Conservation (phyloP, 352 stramenopile species). For the Chrysophaeum taylorii region DNA sequence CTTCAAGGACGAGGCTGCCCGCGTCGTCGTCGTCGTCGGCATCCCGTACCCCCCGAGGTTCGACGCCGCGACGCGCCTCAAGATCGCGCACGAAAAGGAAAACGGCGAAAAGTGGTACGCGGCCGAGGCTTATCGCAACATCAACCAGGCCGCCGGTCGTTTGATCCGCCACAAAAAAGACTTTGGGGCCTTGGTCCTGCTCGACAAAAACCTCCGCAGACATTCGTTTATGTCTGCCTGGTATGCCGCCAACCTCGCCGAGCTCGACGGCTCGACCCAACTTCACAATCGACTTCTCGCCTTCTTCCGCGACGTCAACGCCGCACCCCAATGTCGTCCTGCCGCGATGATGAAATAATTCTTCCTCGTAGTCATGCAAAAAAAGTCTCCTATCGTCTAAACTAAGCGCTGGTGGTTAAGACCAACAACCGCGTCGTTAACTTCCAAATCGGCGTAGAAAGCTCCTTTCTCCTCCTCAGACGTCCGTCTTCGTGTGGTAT, state of each 20-base stretch:
- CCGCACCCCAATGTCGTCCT: no score
- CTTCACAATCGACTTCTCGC: background rate
- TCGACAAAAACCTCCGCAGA: background rate
- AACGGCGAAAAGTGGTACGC: conserved; percentile 1
- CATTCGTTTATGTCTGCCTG: conserved; percentile 8
- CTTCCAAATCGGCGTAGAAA: no score
- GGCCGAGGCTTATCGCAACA: conserved; percentile 9
- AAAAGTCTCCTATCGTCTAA: no score
- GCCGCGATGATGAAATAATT: no score
- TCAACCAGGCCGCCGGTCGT: conserved; percentile 11
- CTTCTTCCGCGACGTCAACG: no score
- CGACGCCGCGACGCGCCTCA: background rate
- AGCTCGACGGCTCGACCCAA: background rate
- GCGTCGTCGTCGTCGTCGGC: conserved; percentile 6
- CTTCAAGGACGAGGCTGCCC: conserved; percentile 10
- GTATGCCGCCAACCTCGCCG: background rate
- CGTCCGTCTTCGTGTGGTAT: no score
- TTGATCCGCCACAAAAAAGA: conserved; percentile 10
- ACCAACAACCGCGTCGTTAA: no score
- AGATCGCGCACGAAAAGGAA: conserved; percentile 5
- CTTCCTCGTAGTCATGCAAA: no score
- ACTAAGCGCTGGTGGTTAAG: no score
- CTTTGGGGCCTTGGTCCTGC: conserved; percentile 5
- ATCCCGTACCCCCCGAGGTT: conserved; percentile 1
- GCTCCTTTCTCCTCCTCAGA: no score